Percentiles rank a stretch among this genome's conserved stretches.
Conservation (phyloP, 2,329 filamentous ascomycete species). For the Penicillium sp. region DNA sequence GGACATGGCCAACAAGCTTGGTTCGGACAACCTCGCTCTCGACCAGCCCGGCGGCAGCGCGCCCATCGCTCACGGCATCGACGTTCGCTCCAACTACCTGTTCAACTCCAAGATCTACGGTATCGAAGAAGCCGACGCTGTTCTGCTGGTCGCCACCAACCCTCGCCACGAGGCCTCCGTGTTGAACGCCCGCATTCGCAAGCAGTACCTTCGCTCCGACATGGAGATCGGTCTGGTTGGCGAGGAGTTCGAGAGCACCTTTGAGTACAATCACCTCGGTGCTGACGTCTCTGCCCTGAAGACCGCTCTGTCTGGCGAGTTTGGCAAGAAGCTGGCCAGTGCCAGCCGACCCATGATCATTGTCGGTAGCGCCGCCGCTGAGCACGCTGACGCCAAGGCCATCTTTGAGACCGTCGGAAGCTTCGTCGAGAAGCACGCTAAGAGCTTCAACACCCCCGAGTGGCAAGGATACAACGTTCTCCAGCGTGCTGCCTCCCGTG, state of each 20-base stretch:
- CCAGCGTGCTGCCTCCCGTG: constrained; percentile 85
- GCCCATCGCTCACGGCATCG: constrained; percentile 85
- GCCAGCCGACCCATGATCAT: constrained; percentile 96
- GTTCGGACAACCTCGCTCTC: constrained; percentile 89
- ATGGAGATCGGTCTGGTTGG: constrained; percentile 88
- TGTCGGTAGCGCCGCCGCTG: constrained; percentile 83
- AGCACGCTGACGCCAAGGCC: constrained; percentile 84
- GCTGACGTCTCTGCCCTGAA: constrained; percentile 73
- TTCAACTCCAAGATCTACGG: constrained; percentile 96
- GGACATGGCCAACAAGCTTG: constrained; percentile 92
- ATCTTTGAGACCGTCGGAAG: constrained; percentile 85
- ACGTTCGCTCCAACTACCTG: constrained; percentile 87
- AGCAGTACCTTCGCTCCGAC: constrained; percentile 95
- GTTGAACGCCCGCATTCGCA: constrained; percentile 91
- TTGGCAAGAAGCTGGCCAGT: constrained; percentile 83
- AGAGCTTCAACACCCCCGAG: constrained; percentile 78
- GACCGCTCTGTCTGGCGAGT: constrained; percentile 73
- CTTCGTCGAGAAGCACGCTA: constrained; percentile 89
- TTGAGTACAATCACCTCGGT: constrained; percentile 89
- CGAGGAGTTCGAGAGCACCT: constrained; percentile 86
- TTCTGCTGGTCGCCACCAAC: constrained; percentile 92
- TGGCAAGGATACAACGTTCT: constrained; percentile 99
- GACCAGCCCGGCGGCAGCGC: constrained; percentile 79
- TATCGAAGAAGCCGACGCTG: constrained; percentile 86
- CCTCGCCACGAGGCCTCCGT: constrained; percentile 91